These are phyloP conservation scores for Hypoxylon perforatum DNA, from an alignment of 495 filamentous ascomycete species.

Conservation along the genomic window DNA sequence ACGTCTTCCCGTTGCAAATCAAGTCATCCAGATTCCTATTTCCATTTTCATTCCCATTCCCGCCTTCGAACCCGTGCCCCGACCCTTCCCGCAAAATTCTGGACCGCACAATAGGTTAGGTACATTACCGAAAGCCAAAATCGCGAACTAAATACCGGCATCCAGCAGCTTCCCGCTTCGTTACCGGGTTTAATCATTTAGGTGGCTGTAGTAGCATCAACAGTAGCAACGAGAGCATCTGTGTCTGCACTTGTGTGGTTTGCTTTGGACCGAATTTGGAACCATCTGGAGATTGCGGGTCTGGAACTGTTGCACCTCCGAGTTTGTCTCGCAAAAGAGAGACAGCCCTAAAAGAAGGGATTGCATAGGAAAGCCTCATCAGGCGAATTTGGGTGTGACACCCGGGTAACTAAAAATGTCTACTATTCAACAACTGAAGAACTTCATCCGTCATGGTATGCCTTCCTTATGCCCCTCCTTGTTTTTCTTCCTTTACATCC, in stretches of 20 bases:
- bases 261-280: slow-evolving; percentile 28
- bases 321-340: slow-evolving; percentile 30
- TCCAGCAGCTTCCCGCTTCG: slow-evolving; percentile 28
- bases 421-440: slow-evolving; percentile 85
- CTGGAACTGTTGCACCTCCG: slow-evolving; percentile 20
- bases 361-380: slow-evolving; percentile 10
- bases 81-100: slow-evolving; percentile 6
- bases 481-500: slow-evolving; percentile 12
- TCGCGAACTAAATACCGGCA: slow-evolving; percentile 15
- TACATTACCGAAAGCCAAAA: slow-evolving; percentile 32
- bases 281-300: slow-evolving; percentile 13
- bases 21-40: slow-evolving; percentile 13
- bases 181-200: not conserved
- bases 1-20: slow-evolving; percentile 31
- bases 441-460: slow-evolving; percentile 94
- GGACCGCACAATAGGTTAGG: slow-evolving; percentile 25
- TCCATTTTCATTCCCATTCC: not conserved
- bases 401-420: slow-evolving; percentile 64
- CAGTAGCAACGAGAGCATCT: too few relatives aligned
- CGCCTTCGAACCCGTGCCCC: slow-evolving; percentile 12
- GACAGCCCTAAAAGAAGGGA: slow-evolving; percentile 15
- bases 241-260: slow-evolving; percentile 13
- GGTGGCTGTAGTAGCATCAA: not conserved
- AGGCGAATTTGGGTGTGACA: slow-evolving; percentile 31
- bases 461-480: slow-evolving; percentile 14